These are phyloP conservation scores for Baorangia bicolor DNA, from an alignment of 768 basidiomycete genomes.

Conservation along the genomic window DNA sequence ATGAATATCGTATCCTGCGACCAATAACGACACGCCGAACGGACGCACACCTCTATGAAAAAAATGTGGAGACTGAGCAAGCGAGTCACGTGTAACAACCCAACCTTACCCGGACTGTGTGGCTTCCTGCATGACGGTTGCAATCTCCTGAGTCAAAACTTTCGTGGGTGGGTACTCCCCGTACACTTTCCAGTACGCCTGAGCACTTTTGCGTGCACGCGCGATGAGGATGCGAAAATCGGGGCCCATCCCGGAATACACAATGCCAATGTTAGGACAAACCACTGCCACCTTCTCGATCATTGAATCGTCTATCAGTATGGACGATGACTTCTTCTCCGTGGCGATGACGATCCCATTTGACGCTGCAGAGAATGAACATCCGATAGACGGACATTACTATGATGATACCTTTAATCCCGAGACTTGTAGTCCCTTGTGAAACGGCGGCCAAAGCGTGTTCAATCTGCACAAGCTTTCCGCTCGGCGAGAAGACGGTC, in stretches of 20 bases:
- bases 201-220: slow-evolving; percentile 95
- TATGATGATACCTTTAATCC: slow-evolving; percentile 82
- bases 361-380: slow-evolving; percentile 60
- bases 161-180: slow-evolving; percentile 97
- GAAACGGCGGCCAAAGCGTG: slow-evolving; percentile 97
- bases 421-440: slow-evolving; percentile 93
- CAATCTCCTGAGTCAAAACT: slow-evolving; percentile 95
- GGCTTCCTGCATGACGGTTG: slow-evolving; percentile 97
- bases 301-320: slow-evolving; percentile 96
- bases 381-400: slow-evolving; percentile 26
- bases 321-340: slow-evolving; percentile 98
- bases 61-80: slow-evolving; percentile 33
- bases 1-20: slow-evolving; percentile 94
- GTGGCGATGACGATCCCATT: slow-evolving; percentile 99
- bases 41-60: slow-evolving; percentile 89
- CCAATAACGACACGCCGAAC: slow-evolving; percentile 96
- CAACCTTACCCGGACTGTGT: slow-evolving; percentile 91
- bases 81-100: slow-evolving; percentile 20
- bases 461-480: slow-evolving; percentile 99
- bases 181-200: slow-evolving; percentile 99
- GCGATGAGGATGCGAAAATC: slow-evolving; percentile 95
- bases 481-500: slow-evolving; percentile 98
- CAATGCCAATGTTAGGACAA: slow-evolving; percentile 98
- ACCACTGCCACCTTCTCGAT: slow-evolving; percentile 97
- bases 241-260: slow-evolving; percentile 99